Evolutionary conservation across 2,329 filamentous ascomycete species (phyloP), one percentile per base, ranked within the genome.

Genomic region (Pestalotiopsis sp.): DNA sequence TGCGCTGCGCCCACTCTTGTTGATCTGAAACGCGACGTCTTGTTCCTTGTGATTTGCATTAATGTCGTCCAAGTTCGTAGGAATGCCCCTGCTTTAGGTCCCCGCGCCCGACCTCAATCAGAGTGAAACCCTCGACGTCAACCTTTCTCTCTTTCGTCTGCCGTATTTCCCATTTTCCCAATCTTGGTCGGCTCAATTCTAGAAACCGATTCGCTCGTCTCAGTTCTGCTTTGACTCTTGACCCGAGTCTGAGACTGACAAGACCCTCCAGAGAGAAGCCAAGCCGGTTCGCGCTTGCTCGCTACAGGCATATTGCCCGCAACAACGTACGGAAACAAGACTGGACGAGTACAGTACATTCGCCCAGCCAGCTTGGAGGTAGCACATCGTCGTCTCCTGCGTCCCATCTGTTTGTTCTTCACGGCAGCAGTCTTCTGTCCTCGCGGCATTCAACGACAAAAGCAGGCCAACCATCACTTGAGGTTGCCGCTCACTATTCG

Each of bases 1-100:
- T 61, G 25, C 36, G 45, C 63, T 65, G 63, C 63, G 63, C 63
- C 63, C 63, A 40, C 63, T 65, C 45, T 57, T 65, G 41, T 57
- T 65, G 63, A 65, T 65, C 63, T 65, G 63, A 65, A 65, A 65
- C 63, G 57, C 45, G 63, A 65, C 25, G 25, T 65, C 41, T 65
- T 57, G 45, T 56, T 64, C 61, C 61, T 31, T 64, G 38, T 64
- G 38, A 64, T 65, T 65, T 65, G 45, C 63, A 65, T 65, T 45
- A 57, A 56, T 20, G 40, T n/a, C 41, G n/a, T 65, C 25, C 63
- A 25, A 23, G 14, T 57, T 31, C n/a, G 17, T 13, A 25, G 27
- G 49, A 25, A 45, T 31, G 45, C 45, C 63, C 63, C 63, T 65
- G 63, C 63, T 56, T 65, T 23, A n/a, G 36, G n/a, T 40, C 36